phyloP scores from a whole-genome alignment of 2,329 filamentous ascomycete species.

The Aspergillus neoniger region DNA sequence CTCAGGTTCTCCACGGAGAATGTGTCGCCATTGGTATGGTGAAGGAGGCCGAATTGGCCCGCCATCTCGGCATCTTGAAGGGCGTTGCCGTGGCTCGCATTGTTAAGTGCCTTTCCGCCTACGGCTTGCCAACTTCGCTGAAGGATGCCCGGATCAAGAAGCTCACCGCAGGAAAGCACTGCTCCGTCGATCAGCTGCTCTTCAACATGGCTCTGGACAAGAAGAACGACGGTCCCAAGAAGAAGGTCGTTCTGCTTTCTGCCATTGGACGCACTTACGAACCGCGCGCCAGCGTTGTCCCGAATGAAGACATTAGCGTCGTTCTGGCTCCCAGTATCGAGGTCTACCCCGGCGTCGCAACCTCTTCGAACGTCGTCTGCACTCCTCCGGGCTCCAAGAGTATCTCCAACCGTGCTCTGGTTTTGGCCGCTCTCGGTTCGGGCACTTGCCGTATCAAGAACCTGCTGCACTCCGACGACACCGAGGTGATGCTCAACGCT shows the following conservation, averaged over 20 bases:
- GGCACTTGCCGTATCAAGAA: slow-evolving; percentile 89
- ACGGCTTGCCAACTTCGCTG: slow-evolving; percentile 82
- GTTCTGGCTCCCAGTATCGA: slow-evolving; percentile 77
- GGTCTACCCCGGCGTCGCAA: slow-evolving; percentile 71
- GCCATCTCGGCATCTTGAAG: slow-evolving; percentile 80
- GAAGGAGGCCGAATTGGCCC: slow-evolving; percentile 90
- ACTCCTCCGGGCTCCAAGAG: slow-evolving; percentile 95
- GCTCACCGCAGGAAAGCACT: slow-evolving; percentile 81
- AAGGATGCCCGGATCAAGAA: slow-evolving; percentile 80
- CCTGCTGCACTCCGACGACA: slow-evolving; percentile 92
- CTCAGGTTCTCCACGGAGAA: slow-evolving; percentile 93
- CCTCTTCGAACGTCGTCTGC: slow-evolving; percentile 68
- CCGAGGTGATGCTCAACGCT: slow-evolving; percentile 95
- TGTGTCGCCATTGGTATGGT: slow-evolving; percentile 98
- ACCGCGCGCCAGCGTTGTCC: slow-evolving; percentile 83
- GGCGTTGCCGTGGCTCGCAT: slow-evolving; percentile 86
- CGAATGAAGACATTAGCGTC: slow-evolving; percentile 78
- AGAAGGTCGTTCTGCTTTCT: slow-evolving; percentile 91
- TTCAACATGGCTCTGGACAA: slow-evolving; percentile 98
- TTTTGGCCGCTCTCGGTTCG: slow-evolving; percentile 86
- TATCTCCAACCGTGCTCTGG: slow-evolving; percentile 90
- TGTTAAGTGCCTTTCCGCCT: slow-evolving; percentile 91
- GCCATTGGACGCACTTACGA: slow-evolving; percentile 88
- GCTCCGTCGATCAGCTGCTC: slow-evolving; percentile 80
- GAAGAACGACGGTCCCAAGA: slow-evolving; percentile 93